Percentiles rank a stretch among this genome's conserved stretches.
Evolutionary conservation across 139 green algal genomes (phyloP).

Genomic region (Chlamydomonas sp.): DNA sequence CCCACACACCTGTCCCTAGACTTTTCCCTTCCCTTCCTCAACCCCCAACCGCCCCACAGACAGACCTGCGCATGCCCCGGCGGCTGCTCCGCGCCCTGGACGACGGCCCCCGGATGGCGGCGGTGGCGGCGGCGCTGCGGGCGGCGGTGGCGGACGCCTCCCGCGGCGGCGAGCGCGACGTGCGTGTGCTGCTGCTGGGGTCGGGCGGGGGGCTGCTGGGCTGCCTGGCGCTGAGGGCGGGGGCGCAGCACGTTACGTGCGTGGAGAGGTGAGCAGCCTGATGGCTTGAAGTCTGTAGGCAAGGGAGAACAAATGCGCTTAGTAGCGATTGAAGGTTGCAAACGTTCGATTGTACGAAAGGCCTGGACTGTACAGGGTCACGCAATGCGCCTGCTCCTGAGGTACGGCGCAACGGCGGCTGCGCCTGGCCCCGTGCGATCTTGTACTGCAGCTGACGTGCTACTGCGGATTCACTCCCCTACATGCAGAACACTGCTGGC

Average conservation of each 20-base stretch:
- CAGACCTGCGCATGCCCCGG: constrained; percentile 52
- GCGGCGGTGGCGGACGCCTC: constrained; percentile 2
- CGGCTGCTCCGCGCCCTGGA: constrained; percentile 33
- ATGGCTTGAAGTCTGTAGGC: background rate
- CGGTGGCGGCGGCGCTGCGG: constrained; percentile 54
- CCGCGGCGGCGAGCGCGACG: constrained; percentile 17
- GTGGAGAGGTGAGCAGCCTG: constrained; percentile 50
- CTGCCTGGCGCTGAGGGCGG: constrained; percentile 71
- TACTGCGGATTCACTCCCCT: no score
- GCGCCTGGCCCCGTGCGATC: no score
- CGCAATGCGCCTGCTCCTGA: no score
- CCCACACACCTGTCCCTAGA: no score
- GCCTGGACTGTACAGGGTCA: no score
- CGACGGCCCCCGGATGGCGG: constrained; percentile 41
- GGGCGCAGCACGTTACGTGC: constrained; percentile 79
- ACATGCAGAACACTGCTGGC: background rate
- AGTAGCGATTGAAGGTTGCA: no score
- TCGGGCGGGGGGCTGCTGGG: constrained; percentile 33
- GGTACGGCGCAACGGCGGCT: no score
- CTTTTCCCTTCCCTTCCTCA: no score
- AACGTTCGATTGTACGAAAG: no score
- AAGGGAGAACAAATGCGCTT: no score
- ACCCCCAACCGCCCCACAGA: constrained; percentile 1
- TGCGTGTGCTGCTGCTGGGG: constrained; percentile 47
- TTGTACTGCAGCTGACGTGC: no score